Conservation (phyloP, 2,329 filamentous ascomycete genomes). For the Gaeumannomyces sp. region DNA sequence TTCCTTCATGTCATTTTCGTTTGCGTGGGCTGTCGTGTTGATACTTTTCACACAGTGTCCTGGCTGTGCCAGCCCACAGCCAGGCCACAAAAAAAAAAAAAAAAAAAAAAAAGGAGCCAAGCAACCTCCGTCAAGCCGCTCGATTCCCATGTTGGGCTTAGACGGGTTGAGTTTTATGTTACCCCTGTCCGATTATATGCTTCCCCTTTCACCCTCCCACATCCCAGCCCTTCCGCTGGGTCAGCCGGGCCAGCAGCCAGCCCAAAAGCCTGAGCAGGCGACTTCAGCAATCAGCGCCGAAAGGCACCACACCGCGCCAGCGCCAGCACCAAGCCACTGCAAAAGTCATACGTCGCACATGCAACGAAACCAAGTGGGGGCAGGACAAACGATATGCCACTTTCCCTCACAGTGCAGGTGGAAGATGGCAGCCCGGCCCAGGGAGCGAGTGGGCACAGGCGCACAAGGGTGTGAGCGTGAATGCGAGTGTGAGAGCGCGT, state of each 20-base stretch:
- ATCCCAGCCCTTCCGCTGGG: neutral
- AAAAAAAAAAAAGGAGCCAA: neutral
- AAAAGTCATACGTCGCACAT: slow-evolving; percentile 5
- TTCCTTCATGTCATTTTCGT: neutral
- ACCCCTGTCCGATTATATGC: neutral
- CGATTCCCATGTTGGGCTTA: neutral
- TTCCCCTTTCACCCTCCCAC: neutral
- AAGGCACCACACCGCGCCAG: neutral
- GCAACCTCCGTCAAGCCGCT: neutral
- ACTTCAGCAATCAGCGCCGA: neutral
- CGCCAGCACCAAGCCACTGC: neutral
- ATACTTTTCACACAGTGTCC: neutral
- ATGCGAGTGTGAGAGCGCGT: neutral
- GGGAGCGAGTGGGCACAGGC: neutral
- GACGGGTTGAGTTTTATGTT: neutral
- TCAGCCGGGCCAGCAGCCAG: neutral
- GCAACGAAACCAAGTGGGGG: neutral
- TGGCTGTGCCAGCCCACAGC: neutral
- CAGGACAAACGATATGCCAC: slow-evolving; percentile 5
- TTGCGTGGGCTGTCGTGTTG: neutral
- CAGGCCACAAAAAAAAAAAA: neutral
- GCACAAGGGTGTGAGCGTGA: neutral
- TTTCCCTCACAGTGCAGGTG: slow-evolving; percentile 4
- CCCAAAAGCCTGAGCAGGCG: neutral
- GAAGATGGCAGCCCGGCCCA: slow-evolving; percentile 7